Percentiles rank a stretch among this genome's conserved stretches.
Conservation (phyloP, 2,329 filamentous ascomycete genomes). For the Apiospora pterosperma region DNA sequence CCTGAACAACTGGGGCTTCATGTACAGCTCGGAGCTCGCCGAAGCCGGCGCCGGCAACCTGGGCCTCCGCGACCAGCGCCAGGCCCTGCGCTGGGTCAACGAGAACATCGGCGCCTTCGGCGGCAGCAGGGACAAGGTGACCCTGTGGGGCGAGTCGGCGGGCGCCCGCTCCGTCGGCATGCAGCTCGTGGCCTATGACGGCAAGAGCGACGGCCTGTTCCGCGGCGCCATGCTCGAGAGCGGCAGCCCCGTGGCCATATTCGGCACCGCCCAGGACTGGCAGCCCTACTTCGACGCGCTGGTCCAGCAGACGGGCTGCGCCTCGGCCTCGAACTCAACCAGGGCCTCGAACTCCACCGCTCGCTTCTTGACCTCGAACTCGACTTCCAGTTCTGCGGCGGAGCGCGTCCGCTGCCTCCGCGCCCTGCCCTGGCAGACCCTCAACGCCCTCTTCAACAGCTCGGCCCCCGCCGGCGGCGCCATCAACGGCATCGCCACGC, state of each 20-base stretch:
- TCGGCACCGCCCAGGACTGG: conserved; percentile 1
- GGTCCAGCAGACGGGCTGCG: conserved; percentile 20
- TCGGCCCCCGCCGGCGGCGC: conserved; percentile 14
- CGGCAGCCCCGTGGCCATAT: conserved; percentile 33
- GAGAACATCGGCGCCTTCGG: conserved; percentile 49
- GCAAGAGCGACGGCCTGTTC: conserved; percentile 51
- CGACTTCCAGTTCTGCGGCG: too few relatives aligned
- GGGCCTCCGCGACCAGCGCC: conserved; percentile 46
- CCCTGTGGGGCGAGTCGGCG: conserved; percentile 52
- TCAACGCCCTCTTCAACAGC: conserved; percentile 27
- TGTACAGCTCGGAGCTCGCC: conserved; percentile 40
- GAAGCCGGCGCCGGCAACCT: conserved; percentile 44
- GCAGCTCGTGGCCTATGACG: conserved; percentile 50
- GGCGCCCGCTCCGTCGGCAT: conserved; percentile 46
- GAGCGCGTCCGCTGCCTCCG: conserved; percentile 29
- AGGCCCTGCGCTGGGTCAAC: conserved; percentile 47
- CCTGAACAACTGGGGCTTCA: conserved; percentile 48
- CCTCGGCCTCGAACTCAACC: too few relatives aligned
- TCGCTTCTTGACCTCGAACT: too few relatives aligned
- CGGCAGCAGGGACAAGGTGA: conserved; percentile 43
- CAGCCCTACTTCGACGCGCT: conserved; percentile 28
- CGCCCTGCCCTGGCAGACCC: conserved; percentile 24
- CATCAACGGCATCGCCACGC: conserved; percentile 16
- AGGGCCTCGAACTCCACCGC: too few relatives aligned
- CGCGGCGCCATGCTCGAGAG: conserved; percentile 48